Evolutionary conservation across 2,329 filamentous ascomycete species (phyloP), one percentile per base, ranked within the genome.

Genomic region (Aulographum hederae): DNA sequence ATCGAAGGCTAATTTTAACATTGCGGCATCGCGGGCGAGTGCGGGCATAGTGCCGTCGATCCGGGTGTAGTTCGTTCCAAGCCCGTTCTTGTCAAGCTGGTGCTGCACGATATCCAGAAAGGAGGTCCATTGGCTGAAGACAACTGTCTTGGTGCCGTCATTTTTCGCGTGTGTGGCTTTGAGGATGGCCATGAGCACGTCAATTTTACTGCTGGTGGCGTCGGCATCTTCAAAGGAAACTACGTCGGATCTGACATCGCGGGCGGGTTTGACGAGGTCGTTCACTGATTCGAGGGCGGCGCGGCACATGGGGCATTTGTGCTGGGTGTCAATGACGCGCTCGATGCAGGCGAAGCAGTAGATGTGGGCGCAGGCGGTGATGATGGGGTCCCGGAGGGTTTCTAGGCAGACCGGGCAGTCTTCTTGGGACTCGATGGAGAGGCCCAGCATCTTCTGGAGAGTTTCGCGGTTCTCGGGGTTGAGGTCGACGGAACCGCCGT

Each of bases 391-490:
- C 17, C 70, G 69, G 3, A 86, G 60, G 0, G 60, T 57, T 18
- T 91, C 81, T 19, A 85, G 67, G 50, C 85, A 93, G 32, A 93
- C 68, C 1, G 79, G 64, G 44, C 85, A 93, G 37, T 85, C 75
- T 42, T 92, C 84, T 38, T 80, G 78, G 28, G 64, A 76, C 39
- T 91, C 80, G 33, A 86, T 77, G 38, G 71, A 73, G 5, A 91
- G 60, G 37, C 78, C 72, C 3, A 92, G 63, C 31, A 85, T 67
- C 33, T 78, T 68, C 43, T 85, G 80, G 12, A 92, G 58, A 8
- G 80, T 69, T 14, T 63, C 63, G 15, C 67, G 58, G 44, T 86
- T 91, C 48, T 82, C 74, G 0, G 69, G 63, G 2, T 70, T 86
- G 16, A 91, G 60, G 0, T 67, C 62, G 0, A 91, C 73, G 1